Evolutionary conservation across 2,329 filamentous ascomycete species (phyloP).

Genomic region (Pseudocercospora eumusae): DNA sequence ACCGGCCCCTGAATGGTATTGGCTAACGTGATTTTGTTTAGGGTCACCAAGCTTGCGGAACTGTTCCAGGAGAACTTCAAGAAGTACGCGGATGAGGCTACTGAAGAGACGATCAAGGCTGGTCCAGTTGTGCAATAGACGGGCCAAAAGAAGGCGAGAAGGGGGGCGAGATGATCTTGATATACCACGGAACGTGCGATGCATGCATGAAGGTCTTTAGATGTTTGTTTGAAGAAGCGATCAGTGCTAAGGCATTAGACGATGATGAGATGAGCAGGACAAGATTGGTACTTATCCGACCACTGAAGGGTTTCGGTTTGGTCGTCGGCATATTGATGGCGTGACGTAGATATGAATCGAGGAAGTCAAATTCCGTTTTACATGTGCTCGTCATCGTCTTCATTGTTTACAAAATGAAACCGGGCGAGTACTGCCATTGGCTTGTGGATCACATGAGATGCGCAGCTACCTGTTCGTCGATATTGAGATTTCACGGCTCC

Average conservation of each 20-base stretch:
- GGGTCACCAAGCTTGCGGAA: slow-evolving; percentile 76
- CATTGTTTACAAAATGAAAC: too few species aligned
- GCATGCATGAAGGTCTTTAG: not conserved
- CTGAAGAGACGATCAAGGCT: slow-evolving; percentile 48
- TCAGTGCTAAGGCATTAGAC: slow-evolving; percentile 1
- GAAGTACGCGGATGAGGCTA: slow-evolving; percentile 84
- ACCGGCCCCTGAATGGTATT: not conserved
- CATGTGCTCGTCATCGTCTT: too few species aligned
- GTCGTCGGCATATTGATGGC: too few species aligned
- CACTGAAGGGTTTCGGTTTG: too few species aligned
- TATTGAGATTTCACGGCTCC: too few species aligned
- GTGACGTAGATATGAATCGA: too few species aligned
- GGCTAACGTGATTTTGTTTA: not conserved
- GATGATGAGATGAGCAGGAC: not conserved
- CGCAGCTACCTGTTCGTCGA: too few species aligned
- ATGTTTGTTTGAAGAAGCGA: not conserved
- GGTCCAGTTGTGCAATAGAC: slow-evolving; percentile 39
- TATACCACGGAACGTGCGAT: not conserved
- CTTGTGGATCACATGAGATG: too few species aligned
- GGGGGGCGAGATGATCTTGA: not conserved
- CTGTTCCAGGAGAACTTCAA: slow-evolving; percentile 97
- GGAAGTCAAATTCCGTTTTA: too few species aligned
- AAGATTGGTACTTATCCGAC: not conserved
- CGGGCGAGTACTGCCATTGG: too few species aligned
- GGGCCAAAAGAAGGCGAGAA: not conserved